Evolutionary conservation across 2,329 filamentous ascomycete genomes (phyloP).

Genomic region (Fusarium sp.): DNA sequence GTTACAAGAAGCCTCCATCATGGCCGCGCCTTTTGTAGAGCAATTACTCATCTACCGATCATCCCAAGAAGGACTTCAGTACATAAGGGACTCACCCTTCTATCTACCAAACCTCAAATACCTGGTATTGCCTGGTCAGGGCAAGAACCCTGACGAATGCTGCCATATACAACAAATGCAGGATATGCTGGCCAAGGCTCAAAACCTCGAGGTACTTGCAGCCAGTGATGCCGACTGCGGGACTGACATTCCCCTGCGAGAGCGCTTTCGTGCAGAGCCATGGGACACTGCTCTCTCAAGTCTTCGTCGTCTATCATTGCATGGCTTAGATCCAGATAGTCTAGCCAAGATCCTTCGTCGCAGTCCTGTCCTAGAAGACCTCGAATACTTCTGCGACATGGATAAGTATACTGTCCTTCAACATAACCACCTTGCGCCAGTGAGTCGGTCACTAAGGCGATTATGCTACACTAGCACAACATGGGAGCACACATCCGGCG

Average conservation of each 20-base stretch:
- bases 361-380: slow-evolving; percentile 45
- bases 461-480: slow-evolving; percentile 48
- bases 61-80: slow-evolving; percentile 47
- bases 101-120: slow-evolving; percentile 50
- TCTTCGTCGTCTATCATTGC: slow-evolving; percentile 45
- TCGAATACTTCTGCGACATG: slow-evolving; percentile 50
- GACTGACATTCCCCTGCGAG: slow-evolving; percentile 45
- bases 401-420: slow-evolving; percentile 49
- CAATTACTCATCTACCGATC: slow-evolving; percentile 48
- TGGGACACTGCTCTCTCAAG: slow-evolving; percentile 46
- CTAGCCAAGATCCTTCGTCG: slow-evolving; percentile 46
- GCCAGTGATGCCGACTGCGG: slow-evolving; percentile 48
- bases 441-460: slow-evolving; percentile 41
- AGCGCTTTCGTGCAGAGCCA: slow-evolving; percentile 46
- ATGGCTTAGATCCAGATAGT: slow-evolving; percentile 47
- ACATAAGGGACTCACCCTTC: slow-evolving; percentile 47
- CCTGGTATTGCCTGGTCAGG: slow-evolving; percentile 44
- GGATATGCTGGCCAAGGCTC: slow-evolving; percentile 45
- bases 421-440: slow-evolving; percentile 36
- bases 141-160: slow-evolving; percentile 44
- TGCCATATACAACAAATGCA: slow-evolving; percentile 51
- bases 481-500: slow-evolving; percentile 43
- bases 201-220: slow-evolving; percentile 46
- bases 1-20: slow-evolving; percentile 49
- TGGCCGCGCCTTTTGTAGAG: slow-evolving; percentile 47